Conservation (phyloP, 257 asterid genomes). For the Scutellaria minor region DNA sequence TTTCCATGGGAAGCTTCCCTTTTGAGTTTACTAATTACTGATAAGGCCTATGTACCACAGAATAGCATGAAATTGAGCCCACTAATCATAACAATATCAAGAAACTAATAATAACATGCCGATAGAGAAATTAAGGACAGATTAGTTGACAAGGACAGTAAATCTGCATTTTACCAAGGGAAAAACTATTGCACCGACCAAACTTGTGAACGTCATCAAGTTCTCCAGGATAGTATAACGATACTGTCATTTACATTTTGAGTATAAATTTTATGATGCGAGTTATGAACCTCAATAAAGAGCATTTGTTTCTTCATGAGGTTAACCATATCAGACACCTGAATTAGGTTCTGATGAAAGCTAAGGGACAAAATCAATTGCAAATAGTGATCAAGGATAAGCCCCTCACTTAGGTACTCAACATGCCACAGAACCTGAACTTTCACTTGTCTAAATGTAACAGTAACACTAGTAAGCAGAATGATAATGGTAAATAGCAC, state of each 20-base stretch:
- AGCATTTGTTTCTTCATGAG: neutral
- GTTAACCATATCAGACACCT: conserved; percentile 7
- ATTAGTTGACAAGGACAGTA: neutral
- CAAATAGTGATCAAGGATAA: neutral
- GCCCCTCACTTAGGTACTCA: conserved; percentile 11
- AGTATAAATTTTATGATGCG: neutral
- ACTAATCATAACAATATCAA: neutral
- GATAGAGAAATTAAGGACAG: neutral
- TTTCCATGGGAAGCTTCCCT: conserved; percentile 13
- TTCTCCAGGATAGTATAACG: neutral
- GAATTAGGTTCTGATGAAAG: neutral
- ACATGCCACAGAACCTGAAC: neutral
- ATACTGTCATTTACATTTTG: neutral
- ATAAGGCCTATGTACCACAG: neutral
- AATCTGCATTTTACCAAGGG: neutral
- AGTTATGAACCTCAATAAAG: neutral
- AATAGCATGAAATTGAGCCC: conserved; percentile 1
- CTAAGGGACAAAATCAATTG: neutral
- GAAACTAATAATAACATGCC: neutral
- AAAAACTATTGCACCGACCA: neutral
- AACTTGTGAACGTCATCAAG: neutral
- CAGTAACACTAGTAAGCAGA: neutral
- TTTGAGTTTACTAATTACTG: conserved; percentile 15
- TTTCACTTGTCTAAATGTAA: neutral
- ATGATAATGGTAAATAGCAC: neutral